phyloP scores from a whole-genome alignment of 371 early-diverging fungal species.

The Cladochytrium tenue region DNA sequence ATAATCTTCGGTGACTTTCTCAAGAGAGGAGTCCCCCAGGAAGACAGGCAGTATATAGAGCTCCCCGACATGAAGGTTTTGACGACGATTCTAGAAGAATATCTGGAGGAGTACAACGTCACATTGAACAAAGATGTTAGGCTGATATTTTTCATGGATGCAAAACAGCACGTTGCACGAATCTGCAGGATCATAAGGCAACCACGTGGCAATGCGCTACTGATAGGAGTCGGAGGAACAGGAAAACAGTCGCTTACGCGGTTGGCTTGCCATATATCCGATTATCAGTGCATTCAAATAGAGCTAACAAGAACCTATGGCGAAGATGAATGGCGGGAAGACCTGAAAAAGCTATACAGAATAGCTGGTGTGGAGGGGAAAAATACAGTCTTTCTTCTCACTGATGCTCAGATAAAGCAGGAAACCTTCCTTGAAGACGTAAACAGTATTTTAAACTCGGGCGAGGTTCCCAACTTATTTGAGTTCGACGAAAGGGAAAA shows the following conservation, averaged over 20 bases:
- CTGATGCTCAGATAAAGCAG: slow-evolving; percentile 59
- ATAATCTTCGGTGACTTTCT: slow-evolving; percentile 57
- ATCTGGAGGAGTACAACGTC: slow-evolving; percentile 60
- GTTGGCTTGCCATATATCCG: slow-evolving; percentile 58
- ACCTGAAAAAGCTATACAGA: slow-evolving; percentile 57
- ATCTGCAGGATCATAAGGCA: slow-evolving; percentile 57
- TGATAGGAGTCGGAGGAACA: slow-evolving; percentile 61
- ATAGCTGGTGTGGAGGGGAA: slow-evolving; percentile 55
- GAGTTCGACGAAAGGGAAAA: slow-evolving; percentile 61
- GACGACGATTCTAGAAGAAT: slow-evolving; percentile 52
- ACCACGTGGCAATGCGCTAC: slow-evolving; percentile 59
- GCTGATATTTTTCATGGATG: slow-evolving; percentile 58
- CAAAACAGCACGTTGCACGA: slow-evolving; percentile 54
- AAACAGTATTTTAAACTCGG: slow-evolving; percentile 58
- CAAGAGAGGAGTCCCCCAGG: slow-evolving; percentile 53
- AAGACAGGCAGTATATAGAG: slow-evolving; percentile 53
- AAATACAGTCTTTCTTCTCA: slow-evolving; percentile 57
- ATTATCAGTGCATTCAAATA: slow-evolving; percentile 55
- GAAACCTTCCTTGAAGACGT: slow-evolving; percentile 60
- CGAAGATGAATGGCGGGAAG: slow-evolving; percentile 56
- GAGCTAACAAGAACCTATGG: slow-evolving; percentile 61
- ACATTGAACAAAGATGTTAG: slow-evolving; percentile 52
- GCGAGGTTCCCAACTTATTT: slow-evolving; percentile 57
- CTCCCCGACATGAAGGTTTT: slow-evolving; percentile 52
- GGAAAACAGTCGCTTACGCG: slow-evolving; percentile 60